Evolutionary conservation across 345 rosid genomes (phyloP).

Genomic region (Brassica rapa): DNA sequence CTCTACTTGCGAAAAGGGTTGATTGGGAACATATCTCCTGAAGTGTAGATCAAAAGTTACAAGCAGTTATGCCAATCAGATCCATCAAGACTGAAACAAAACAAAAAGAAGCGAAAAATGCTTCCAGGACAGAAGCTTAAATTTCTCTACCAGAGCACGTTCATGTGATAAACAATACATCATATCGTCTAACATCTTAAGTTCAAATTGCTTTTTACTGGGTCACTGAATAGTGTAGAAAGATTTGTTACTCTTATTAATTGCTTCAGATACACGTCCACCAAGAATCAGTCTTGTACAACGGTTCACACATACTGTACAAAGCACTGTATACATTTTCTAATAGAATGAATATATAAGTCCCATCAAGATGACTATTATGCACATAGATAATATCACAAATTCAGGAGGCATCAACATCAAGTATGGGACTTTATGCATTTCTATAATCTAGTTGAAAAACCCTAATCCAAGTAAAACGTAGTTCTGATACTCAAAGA

Average conservation of each 20-base stretch:
- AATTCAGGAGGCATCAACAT: background rate
- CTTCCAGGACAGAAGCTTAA: background rate
- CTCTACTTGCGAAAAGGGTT: constrained; percentile 42
- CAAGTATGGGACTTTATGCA: background rate
- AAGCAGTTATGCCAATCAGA: constrained; percentile 2
- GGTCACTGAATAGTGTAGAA: background rate
- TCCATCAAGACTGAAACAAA: background rate
- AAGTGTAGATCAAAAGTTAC: constrained; percentile 18
- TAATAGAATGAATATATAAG: background rate
- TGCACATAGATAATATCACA: background rate
- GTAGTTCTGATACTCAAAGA: background rate
- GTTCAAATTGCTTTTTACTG: constrained; percentile 1
- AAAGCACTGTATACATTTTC: background rate
- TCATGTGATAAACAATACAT: constrained; percentile 10
- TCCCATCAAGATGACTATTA: constrained; percentile 7
- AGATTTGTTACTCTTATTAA: background rate
- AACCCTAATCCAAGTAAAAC: background rate
- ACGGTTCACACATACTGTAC: background rate
- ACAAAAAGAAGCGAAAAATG: background rate
- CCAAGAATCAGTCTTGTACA: background rate
- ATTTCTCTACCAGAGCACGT: constrained; percentile 7
- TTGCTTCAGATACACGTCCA: constrained; percentile 4
- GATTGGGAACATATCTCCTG: constrained; percentile 71
- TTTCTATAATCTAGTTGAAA: background rate
- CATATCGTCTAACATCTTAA: constrained; percentile 14